Base-by-base conservation (phyloP, 306 rosid genomes). In the Prunus mira region DNA sequence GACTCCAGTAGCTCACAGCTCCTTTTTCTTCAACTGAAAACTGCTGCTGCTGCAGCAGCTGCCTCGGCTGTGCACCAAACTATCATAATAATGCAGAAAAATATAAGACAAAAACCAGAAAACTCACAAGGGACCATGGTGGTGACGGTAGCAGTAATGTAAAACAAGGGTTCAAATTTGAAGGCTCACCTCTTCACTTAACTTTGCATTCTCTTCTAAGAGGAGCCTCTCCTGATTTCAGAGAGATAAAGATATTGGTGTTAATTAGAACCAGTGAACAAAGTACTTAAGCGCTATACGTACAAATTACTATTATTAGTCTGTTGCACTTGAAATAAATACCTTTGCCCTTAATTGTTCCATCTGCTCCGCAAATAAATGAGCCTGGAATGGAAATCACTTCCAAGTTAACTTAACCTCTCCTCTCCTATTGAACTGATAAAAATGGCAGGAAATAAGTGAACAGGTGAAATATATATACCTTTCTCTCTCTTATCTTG, bases 401-500 rank as follows among this genome's bases (percentile, higher is more conserved):
- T 55, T 77, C 54, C 54, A 50, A 43, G 28, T 49, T 41, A 64
- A 34, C n/a, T 51, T 49, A 19, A 54, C 13, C 62, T 27, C 34
- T 24, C 15, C 38, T 32, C 38, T 49, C 52, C 17, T 17, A 30
- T 47, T 45, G 6, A 43, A 45, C 38, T 12, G 47, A n/a, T 20
- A 13, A 25, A 24, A 67, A 30, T 56, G 24, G 56, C 30, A 25
- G 47, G 27, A 56, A 38, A 58, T 15, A 7, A 14, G 38, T 14
- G 18, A 13, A 12, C 4, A 12, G 38, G 4, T 61, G 65, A 61
- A 13, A 12, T 20, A 22, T 62, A 30, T 19, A 54, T 78, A 92
- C 97, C 89, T 93, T 90, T 79, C 82, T 86, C 24, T 73, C 84
- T 77, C 83, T 75, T 22, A 93, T 67, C 20, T 25, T 61, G 27